Percentiles rank a stretch among this genome's conserved stretches.
Conservation (phyloP, 768 basidiomycete species). For the Amanita brunnescens region DNA sequence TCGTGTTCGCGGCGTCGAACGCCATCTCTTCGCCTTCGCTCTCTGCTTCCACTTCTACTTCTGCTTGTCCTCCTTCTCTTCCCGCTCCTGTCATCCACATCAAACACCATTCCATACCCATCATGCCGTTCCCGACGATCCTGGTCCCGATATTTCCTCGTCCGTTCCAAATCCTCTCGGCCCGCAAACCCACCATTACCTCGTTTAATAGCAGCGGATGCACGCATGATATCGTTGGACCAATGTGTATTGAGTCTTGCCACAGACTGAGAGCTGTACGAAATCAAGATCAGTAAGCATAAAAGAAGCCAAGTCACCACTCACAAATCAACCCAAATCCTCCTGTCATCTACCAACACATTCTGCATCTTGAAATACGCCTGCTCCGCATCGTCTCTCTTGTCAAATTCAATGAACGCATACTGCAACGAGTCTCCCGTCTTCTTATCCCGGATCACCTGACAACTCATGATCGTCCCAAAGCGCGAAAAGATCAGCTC, state of each 20-base stretch:
- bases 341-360: constrained; percentile 91
- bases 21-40: constrained; percentile 24
- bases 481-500: constrained; percentile 97
- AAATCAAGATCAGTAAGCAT: constrained; percentile 13
- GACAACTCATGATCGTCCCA: constrained; percentile 93
- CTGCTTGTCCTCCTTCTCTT: constrained; percentile 42
- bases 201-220: constrained; percentile 23
- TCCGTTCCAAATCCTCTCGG: constrained; percentile 65
- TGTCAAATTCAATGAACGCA: constrained; percentile 98
- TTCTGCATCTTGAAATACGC: constrained; percentile 99
- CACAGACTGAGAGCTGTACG: constrained; percentile 83
- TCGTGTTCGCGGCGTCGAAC: constrained; percentile 29
- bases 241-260: constrained; percentile 74
- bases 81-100: constrained; percentile 28
- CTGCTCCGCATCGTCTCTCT: constrained; percentile 88
- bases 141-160: constrained; percentile 55
- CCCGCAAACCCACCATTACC: constrained; percentile 52
- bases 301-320: constrained; percentile 19
- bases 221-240: constrained; percentile 69
- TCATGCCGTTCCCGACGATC: constrained; percentile 22
- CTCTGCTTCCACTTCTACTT: constrained; percentile 35
- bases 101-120: constrained; percentile 80
- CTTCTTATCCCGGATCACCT: constrained; percentile 92
- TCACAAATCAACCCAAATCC: constrained; percentile 99
- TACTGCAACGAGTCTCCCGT: constrained; percentile 97